phyloP scores from a whole-genome alignment of 768 basidiomycete genomes.

The Mycena filopes region DNA sequence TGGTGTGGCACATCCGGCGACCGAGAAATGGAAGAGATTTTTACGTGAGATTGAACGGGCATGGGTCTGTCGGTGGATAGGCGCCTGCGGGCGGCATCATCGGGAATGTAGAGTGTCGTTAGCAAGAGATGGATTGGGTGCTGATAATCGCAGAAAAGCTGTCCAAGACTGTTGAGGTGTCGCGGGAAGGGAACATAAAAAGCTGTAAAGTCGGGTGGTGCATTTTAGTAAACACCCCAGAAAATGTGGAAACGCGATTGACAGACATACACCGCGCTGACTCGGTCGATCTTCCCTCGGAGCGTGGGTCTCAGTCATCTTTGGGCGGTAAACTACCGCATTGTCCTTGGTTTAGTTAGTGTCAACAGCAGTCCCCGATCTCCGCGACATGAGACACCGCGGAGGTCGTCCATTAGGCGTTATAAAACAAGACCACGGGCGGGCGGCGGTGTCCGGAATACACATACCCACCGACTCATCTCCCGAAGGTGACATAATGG shows the following conservation, averaged over 20 bases:
- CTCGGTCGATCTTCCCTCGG: conserved; percentile 18
- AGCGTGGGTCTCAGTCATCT: background rate
- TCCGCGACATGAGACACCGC: background rate
- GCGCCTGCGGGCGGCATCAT: background rate
- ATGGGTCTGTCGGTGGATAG: conserved; percentile 10
- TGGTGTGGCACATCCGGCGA: conserved; percentile 5
- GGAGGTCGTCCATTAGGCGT: conserved; percentile 4
- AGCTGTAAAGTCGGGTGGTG: conserved; percentile 6
- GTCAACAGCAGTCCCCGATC: background rate
- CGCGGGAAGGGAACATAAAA: background rate
- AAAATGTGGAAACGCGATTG: conserved; percentile 19
- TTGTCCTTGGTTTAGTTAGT: conserved; percentile 5
- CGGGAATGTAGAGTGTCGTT: background rate
- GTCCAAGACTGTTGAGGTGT: background rate
- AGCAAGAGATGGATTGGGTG: background rate
- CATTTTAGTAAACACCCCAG: conserved; percentile 6
- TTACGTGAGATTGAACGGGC: conserved; percentile 11
- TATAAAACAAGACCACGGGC: background rate
- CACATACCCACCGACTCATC: background rate
- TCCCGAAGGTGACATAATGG: conserved; percentile 18
- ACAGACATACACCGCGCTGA: conserved; percentile 5
- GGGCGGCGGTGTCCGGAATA: conserved; percentile 17
- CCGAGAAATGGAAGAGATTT: conserved; percentile 20
- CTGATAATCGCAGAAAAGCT: conserved; percentile 10
- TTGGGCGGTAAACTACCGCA: conserved; percentile 9